Percentiles rank a stretch among this genome's conserved stretches.
Evolutionary conservation across 495 filamentous ascomycete genomes (phyloP).

Genomic region (Neohortaea acidophila): DNA sequence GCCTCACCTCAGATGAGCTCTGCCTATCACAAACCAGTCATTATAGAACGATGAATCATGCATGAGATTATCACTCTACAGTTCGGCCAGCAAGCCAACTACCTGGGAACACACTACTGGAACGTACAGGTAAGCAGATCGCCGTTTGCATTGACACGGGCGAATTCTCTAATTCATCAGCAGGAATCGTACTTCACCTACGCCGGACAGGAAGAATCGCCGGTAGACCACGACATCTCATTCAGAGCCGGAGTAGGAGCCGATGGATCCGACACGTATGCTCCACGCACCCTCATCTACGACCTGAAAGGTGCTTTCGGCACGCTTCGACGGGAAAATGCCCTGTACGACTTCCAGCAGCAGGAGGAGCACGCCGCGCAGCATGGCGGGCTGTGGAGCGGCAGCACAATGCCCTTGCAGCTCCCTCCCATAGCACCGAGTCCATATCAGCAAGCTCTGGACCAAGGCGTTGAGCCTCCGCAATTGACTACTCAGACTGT

Average conservation of each 20-base stretch:
- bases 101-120: slow-evolving; percentile 96
- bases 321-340: slow-evolving; percentile 70
- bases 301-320: slow-evolving; percentile 90
- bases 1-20: too few species aligned
- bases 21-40: too few species aligned
- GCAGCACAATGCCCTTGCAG: slow-evolving; percentile 49
- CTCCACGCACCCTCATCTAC: slow-evolving; percentile 81
- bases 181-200: slow-evolving; percentile 98
- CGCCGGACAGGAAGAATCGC: slow-evolving; percentile 45
- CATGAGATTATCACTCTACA: slow-evolving; percentile 93
- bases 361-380: slow-evolving; percentile 30
- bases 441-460: slow-evolving; percentile 63
- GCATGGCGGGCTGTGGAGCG: slow-evolving; percentile 58
- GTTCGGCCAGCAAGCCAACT: slow-evolving; percentile 83
- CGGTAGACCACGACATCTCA: slow-evolving; percentile 80
- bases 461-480: slow-evolving; percentile 47
- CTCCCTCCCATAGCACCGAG: slow-evolving; percentile 50
- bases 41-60: too few species aligned
- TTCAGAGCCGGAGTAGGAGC: slow-evolving; percentile 77
- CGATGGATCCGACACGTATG: slow-evolving; percentile 77
- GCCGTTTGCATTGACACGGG: not conserved
- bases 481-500: slow-evolving; percentile 53
- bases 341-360: slow-evolving; percentile 61
- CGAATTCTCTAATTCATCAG: slow-evolving; percentile 7
- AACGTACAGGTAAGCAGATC: slow-evolving; percentile 56